Conservation (phyloP, 2,329 filamentous ascomycete genomes). For the Pseudogymnoascus sp. region DNA sequence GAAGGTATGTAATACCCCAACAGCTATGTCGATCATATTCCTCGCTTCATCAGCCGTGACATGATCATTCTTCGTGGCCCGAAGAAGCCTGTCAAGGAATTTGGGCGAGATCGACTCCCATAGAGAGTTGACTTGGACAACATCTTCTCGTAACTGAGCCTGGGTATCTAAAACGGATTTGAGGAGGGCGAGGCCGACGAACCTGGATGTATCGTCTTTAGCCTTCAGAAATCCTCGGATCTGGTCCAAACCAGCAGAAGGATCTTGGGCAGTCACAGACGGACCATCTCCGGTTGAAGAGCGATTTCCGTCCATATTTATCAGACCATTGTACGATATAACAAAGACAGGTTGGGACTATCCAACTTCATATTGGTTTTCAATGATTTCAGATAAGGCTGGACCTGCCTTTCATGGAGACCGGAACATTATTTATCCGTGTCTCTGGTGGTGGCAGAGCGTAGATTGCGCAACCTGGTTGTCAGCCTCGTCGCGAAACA, state of each 20-base stretch:
- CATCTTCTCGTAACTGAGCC: slow-evolving; percentile 40
- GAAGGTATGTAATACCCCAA: slow-evolving; percentile 56
- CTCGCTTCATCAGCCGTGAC: slow-evolving; percentile 36
- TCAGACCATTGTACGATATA: background rate
- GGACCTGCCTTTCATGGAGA: background rate
- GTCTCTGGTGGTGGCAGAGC: background rate
- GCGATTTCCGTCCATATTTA: background rate
- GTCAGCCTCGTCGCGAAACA: slow-evolving; percentile 1
- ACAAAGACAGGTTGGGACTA: background rate
- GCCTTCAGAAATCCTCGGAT: slow-evolving; percentile 47
- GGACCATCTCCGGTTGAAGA: background rate
- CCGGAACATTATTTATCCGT: background rate
- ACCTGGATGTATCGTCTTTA: slow-evolving; percentile 59
- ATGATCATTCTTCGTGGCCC: slow-evolving; percentile 37
- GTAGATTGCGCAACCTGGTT: slow-evolving; percentile 8
- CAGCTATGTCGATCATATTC: slow-evolving; percentile 55
- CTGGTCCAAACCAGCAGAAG: slow-evolving; percentile 33
- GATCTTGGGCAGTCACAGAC: slow-evolving; percentile 12
- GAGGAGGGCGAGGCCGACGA: slow-evolving; percentile 57
- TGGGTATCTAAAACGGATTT: slow-evolving; percentile 58
- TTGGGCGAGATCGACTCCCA: slow-evolving; percentile 54
- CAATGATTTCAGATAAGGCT: background rate
- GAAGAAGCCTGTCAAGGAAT: slow-evolving; percentile 55
- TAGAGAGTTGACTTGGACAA: slow-evolving; percentile 36
- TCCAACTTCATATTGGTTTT: background rate